Base-by-base conservation (phyloP, 2,329 filamentous ascomycete genomes). In the Verticillium zaregamsianum region DNA sequence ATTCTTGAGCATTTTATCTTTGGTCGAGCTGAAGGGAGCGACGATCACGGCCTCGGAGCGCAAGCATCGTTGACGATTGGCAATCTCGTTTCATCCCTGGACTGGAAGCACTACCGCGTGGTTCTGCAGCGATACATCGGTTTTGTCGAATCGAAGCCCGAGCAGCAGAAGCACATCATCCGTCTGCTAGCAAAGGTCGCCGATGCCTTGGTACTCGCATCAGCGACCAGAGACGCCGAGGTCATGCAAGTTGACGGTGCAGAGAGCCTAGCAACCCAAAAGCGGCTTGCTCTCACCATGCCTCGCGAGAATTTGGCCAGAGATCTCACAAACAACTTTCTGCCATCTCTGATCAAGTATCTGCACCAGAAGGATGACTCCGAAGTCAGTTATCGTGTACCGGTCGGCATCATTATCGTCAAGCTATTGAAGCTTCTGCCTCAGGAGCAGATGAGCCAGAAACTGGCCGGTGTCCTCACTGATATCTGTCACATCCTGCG, bases 1-100 rank as follows among this genome's bases (percentile, higher is more conserved):
- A 81, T 99, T 23, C 82, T 98, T 11, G 95, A 99, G 71, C 93
- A 97, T 72, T 98, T 97, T 71, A 89, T 97, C 28, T 94, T 97
- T 71, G 90, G 93, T 62, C 87, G 90, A 63, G 86, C 85, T 5
- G 90, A 92, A 57, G 81, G 83, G 9, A 80, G 74, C 25, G 92
- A 97, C 72, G 93, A 92, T 39, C 90, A 96, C 67, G 94, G 93
- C 58, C 81, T 98, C 59, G 89, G 92, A 58, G 92, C 93, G 17
- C 92, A 97, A 73, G 89, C 94, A 5, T 90, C 93, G n/a, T 86
- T 83, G 11, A 90, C 93, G 0, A 89, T 99, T 63, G 89, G 91
- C 2, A 82, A 84, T 31, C 76, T 99, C 61, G 87, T 90, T 5
- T 82, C 86, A 64, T 92, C 88, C 63, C 77, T 99, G 15, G 92